These are phyloP conservation scores for Trichosporon sp. DNA, from an alignment of 1,284 basidiomycete genomes.

Conservation along the genomic window DNA sequence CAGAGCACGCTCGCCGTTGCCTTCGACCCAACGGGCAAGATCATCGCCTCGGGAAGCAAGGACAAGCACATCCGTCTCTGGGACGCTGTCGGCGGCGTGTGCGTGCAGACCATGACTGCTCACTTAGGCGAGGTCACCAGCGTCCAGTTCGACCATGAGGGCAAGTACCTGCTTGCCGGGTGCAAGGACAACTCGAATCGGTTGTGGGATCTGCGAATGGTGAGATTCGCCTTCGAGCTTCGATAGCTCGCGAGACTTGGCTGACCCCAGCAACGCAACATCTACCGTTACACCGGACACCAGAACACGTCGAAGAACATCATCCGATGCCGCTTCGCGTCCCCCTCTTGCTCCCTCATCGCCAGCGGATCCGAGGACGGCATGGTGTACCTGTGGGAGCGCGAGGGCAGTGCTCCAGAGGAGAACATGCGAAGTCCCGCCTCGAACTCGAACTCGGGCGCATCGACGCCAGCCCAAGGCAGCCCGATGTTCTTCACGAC, in stretches of 20 bases:
- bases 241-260: neutral
- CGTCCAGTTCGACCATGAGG: conserved; percentile 58
- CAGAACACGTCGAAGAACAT: conserved; percentile 61
- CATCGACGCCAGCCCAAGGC: conserved; percentile 7
- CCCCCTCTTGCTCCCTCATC: conserved; percentile 51
- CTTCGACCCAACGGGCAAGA: conserved; percentile 57
- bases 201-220: conserved; percentile 56
- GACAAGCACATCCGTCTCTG: conserved; percentile 60
- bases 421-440: conserved; percentile 21
- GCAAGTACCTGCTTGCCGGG: conserved; percentile 57
- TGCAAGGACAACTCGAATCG: conserved; percentile 60
- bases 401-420: conserved; percentile 36
- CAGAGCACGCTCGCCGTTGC: conserved; percentile 57
- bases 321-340: conserved; percentile 57
- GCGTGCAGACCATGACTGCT: conserved; percentile 56
- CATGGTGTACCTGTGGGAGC: conserved; percentile 51
- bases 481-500: conserved; percentile 11
- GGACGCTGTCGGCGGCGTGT: conserved; percentile 59
- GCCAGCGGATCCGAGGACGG: conserved; percentile 58
- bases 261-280: conserved; percentile 49
- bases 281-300: conserved; percentile 59
- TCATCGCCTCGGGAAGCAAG: conserved; percentile 59
- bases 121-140: conserved; percentile 60
- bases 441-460: neutral
- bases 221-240: conserved; percentile 31